Evolutionary conservation across 2,329 filamentous ascomycete genomes (phyloP).

Genomic region (Fusarium nurragi): DNA sequence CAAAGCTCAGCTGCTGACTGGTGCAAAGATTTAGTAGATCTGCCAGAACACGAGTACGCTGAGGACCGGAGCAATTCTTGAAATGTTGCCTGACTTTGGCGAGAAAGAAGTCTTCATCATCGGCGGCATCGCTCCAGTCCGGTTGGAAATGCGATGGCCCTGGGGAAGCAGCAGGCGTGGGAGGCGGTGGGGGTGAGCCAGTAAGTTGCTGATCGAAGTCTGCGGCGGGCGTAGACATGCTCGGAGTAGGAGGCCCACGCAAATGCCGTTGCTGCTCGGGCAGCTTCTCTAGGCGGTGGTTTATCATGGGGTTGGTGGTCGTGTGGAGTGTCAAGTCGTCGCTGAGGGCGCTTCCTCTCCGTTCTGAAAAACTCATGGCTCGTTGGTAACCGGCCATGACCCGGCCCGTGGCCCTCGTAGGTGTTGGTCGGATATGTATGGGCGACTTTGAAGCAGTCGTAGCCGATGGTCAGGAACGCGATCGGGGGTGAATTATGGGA

Average conservation of each 20-base stretch:
- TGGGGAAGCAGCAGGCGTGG: constrained; percentile 72
- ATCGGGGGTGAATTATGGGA: constrained; percentile 18
- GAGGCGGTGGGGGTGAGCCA: constrained; percentile 70
- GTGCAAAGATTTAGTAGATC: constrained; percentile 94
- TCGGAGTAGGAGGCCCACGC: constrained; percentile 71
- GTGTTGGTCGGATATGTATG: constrained; percentile 8
- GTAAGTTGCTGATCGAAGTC: constrained; percentile 71
- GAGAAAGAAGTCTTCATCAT: constrained; percentile 84
- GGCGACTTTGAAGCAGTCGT: constrained; percentile 11
- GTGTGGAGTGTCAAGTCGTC: constrained; percentile 67
- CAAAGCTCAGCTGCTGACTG: constrained; percentile 93
- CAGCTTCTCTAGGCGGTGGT: constrained; percentile 63
- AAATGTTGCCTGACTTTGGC: constrained; percentile 84
- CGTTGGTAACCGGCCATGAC: constrained; percentile 53
- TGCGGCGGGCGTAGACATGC: constrained; percentile 71
- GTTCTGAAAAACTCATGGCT: constrained; percentile 68
- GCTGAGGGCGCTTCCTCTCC: constrained; percentile 66
- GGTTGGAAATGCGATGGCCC: constrained; percentile 69
- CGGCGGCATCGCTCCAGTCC: constrained; percentile 80
- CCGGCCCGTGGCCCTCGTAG: constrained; percentile 31
- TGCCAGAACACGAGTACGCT: constrained; percentile 82
- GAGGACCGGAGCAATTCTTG: constrained; percentile 76
- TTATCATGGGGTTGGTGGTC: constrained; percentile 55
- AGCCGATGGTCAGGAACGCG: constrained; percentile 21
- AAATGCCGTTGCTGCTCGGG: constrained; percentile 52